Evolutionary conservation across 345 rosid species (phyloP).

Genomic region (Sapria himalayana): DNA sequence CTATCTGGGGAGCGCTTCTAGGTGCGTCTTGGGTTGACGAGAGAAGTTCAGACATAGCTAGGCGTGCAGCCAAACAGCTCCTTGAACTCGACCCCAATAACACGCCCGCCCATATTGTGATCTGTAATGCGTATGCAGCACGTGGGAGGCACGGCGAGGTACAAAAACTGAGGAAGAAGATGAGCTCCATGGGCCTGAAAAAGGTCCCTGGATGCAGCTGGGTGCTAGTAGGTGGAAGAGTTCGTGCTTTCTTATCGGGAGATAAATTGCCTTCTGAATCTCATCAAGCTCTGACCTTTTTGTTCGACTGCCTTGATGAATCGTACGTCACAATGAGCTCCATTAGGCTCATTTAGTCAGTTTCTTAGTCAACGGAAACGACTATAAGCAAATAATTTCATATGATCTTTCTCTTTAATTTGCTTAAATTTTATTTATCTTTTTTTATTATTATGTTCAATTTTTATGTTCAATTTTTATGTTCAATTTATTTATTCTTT

Average conservation of each 20-base stretch:
- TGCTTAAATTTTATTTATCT: no score
- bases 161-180: slow-evolving; percentile 39
- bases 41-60: slow-evolving; percentile 20
- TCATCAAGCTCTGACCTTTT: slow-evolving; percentile 16
- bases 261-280: slow-evolving; percentile 20
- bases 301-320: slow-evolving; percentile 11
- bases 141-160: slow-evolving; percentile 29
- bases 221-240: slow-evolving; percentile 35
- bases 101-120: slow-evolving; percentile 43
- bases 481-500: no score
- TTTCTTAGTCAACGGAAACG: no score
- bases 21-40: slow-evolving; percentile 31
- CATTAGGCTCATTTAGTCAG: no score
- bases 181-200: slow-evolving; percentile 55
- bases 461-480: no score
- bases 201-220: slow-evolving; percentile 75
- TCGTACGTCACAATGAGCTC: no score
- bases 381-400: no score
- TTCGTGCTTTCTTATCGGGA: slow-evolving; percentile 36
- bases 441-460: no score
- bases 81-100: slow-evolving; percentile 47
- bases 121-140: slow-evolving; percentile 46
- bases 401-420: no score
- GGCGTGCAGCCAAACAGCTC: slow-evolving; percentile 23
- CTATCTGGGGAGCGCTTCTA: slow-evolving; percentile 36